Conservation (phyloP, 1,284 basidiomycete species). For the Volvariella volvacea region DNA sequence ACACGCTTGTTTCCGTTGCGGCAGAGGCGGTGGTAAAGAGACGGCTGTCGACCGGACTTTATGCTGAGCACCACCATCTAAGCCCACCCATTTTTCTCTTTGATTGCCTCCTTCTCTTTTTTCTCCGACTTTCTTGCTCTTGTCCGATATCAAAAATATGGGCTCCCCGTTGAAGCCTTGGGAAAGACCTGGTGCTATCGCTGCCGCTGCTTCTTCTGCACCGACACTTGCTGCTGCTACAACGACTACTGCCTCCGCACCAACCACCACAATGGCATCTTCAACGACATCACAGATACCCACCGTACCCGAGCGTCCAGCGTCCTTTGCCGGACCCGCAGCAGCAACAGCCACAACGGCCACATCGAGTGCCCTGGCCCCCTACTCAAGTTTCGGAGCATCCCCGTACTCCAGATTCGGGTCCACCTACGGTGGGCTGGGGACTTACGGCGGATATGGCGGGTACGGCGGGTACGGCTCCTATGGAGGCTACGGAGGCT, state of each 20-base stretch:
- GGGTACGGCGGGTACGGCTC: constrained; percentile 16
- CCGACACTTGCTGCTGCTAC: constrained; percentile 14
- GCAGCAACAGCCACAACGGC: constrained; percentile 17
- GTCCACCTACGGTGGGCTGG: constrained; percentile 19
- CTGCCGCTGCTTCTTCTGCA: constrained; percentile 19
- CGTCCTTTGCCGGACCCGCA: constrained; percentile 26
- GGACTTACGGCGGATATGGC: constrained; percentile 17
- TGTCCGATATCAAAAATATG: too few species aligned
- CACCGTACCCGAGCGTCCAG: constrained; percentile 40
- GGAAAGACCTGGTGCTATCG: constrained; percentile 53
- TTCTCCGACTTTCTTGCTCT: too few species aligned
- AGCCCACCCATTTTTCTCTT: too few species aligned
- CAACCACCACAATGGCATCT: constrained; percentile 13
- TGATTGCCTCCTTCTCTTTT: too few species aligned
- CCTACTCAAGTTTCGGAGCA: constrained; percentile 25
- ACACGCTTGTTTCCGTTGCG: too few species aligned
- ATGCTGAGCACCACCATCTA: too few species aligned
- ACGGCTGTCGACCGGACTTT: too few species aligned
- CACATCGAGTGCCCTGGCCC: constrained; percentile 18
- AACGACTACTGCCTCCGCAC: constrained; percentile 14
- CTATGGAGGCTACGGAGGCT: constrained; percentile 22
- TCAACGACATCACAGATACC: constrained; percentile 24
- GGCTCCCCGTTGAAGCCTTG: constrained; percentile 82
- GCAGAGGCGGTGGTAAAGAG: too few species aligned
- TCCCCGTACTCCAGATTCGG: constrained; percentile 33